Evolutionary conservation across 768 basidiomycete species (phyloP), one percentile per base, ranked within the genome.

Genomic region (Hygrophorus pudorinus): DNA sequence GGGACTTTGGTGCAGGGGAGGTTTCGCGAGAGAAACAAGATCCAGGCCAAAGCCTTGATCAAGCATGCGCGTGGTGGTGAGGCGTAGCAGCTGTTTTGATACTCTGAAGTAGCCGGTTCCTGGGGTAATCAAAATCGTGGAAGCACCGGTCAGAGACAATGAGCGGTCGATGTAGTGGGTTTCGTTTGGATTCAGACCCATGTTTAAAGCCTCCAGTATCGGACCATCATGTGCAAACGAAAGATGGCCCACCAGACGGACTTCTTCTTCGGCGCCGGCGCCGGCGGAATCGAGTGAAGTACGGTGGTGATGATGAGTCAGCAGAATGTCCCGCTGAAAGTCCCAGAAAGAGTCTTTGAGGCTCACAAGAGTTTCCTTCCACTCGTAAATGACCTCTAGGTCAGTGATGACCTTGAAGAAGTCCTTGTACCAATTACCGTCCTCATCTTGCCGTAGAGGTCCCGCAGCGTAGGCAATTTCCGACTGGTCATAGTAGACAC

Each of bases 331-430:
- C 38, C 85, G 75, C 56, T 96, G 91, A 56, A 92, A 93, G 52
- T 78, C 82, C 81, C 83, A 87, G 57, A 90, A 85, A 1, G 90
- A 81, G 57, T 86, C 79, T 59, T 93, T 94, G 56, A 98, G 73
- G 56, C 76, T 79, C 48, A 87, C 81, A 4, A 97, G 74, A 0
- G 86, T 89, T 1, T 82, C 75, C 50, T 83, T 83, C 89, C 92
- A 94, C 54, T 93, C 88, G 46, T 78, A 67, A 35, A 90, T 72
- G 38, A 89, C 78, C 56, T 98, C 91, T 27, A 94, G 68, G 57
- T 98, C 94, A 3, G 89, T 86, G 56, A 93, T 86, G 52, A 98
- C 82, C 62, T 94, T 92, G 75, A 80, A 97, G 55, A 93, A 94
- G 58, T 96, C 96, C 61, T 96, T 94, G 65, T 92, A 91, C 79